Conservation (phyloP, 2,329 filamentous ascomycete genomes). For the Pseudogymnoascus sp. region DNA sequence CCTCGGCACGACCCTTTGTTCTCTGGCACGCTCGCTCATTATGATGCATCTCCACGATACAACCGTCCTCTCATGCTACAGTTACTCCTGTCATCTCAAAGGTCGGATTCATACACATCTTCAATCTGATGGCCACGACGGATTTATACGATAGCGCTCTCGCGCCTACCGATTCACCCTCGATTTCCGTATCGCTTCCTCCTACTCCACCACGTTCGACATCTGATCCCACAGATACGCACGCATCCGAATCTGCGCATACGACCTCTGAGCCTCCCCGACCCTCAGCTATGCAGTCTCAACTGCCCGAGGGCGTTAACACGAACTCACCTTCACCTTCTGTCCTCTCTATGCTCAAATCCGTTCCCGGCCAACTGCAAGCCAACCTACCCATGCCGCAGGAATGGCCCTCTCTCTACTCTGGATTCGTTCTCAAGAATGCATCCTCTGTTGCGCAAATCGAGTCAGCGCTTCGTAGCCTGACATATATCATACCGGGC, state of each 20-base stretch:
- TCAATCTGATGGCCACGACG: not conserved
- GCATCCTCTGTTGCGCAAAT: constrained; percentile 89
- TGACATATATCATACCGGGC: constrained; percentile 94
- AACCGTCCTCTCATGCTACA: not conserved
- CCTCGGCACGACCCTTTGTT: constrained; percentile 1
- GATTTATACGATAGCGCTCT: constrained; percentile 9
- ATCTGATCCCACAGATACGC: constrained; percentile 6
- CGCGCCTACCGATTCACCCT: constrained; percentile 2
- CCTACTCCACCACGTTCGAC: constrained; percentile 8
- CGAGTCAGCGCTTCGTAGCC: constrained; percentile 81
- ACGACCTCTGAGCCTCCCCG: not conserved
- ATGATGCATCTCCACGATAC: not conserved
- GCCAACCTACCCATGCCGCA: constrained; percentile 52
- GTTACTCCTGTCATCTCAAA: not conserved
- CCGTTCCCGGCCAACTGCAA: constrained; percentile 28
- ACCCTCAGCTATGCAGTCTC: not conserved
- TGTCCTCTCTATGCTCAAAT: not conserved
- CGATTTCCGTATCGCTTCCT: constrained; percentile 3
- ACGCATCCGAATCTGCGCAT: not conserved
- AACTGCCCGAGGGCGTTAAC: not conserved
- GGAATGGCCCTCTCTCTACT: constrained; percentile 65
- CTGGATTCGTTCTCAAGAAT: constrained; percentile 91
- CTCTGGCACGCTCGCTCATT: not conserved
- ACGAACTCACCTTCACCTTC: not conserved
- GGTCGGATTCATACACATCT: not conserved